Base-by-base conservation (phyloP, 2,329 filamentous ascomycete species). In the Colletotrichum sp. region DNA sequence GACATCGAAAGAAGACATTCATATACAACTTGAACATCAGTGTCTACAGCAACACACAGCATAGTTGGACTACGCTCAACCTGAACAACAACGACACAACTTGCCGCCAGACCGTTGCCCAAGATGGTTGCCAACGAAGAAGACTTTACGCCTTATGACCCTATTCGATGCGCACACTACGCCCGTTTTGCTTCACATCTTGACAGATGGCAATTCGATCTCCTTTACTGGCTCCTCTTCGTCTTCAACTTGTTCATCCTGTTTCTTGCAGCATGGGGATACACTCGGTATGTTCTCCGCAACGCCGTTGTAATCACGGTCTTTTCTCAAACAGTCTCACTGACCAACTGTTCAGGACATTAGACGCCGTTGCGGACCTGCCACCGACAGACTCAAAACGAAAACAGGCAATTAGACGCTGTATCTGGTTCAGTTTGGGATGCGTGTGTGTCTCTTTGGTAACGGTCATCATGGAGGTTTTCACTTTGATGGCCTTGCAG, bases 381-480 rank as follows among this genome's bases (percentile, higher is more conserved):
- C 77, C 81, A 6, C 71, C 74, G 24, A 81, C 81, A 64, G 82
- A 85, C 52, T 79, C 79, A n/a, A 82, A 81, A 69, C 84, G 85
- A 36, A 83, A 86, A 34, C 80, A 80, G 30, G 84, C 82, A 55
- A 80, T 86, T 71, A 81, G 80, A 62, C 75, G 76, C 10, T 87
- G 87, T 74, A 86, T 91, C 52, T 79, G 81, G 10, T 82, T 88
- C 75, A 87, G 85, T 71, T 76, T 86, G 13, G 79, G 80, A 7
- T 89, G 89, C 76, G 87, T 90, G 24, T 48, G 83, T 5, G 69
- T 88, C 1, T 86, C 89, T 0, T 83, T 87, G 5, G 81, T 82
- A 36, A 82, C 87, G 14, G 84, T 90, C 32, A 82, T 91, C 69
- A 85, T 92, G 82, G 90, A 92, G 79, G 88, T 88, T 16, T 92